phyloP scores from a whole-genome alignment of 2,329 filamentous ascomycete species.

The Rhytidhysteron rufulum region DNA sequence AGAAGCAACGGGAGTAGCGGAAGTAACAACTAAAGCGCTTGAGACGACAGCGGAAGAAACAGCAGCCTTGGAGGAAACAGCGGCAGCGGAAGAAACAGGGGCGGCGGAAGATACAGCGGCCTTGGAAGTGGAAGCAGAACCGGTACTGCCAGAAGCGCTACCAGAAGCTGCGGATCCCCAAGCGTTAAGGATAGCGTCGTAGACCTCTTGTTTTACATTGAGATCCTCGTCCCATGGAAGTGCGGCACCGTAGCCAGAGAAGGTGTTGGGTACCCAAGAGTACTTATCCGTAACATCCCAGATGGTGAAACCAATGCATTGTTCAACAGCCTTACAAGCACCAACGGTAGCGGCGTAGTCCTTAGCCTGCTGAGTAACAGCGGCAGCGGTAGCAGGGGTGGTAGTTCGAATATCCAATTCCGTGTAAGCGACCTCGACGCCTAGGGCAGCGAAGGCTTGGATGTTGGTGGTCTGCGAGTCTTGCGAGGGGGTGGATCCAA shows the following conservation, averaged over 20 bases:
- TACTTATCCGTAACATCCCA: conserved; percentile 50
- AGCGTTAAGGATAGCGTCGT: conserved; percentile 18
- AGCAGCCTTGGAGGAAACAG: not conserved
- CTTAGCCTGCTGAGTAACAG: conserved; percentile 16
- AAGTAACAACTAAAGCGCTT: not conserved
- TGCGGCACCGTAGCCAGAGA: conserved; percentile 41
- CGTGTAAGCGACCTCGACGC: conserved; percentile 58
- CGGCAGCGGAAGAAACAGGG: not conserved
- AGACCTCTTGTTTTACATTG: conserved; percentile 38
- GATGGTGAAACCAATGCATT: conserved; percentile 59
- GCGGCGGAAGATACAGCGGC: not conserved
- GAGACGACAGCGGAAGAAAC: too few species aligned
- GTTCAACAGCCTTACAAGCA: conserved; percentile 50
- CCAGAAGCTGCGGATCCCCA: conserved; percentile 8
- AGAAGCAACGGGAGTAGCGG: not conserved
- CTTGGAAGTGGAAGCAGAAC: not conserved
- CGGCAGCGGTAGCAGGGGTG: conserved; percentile 20
- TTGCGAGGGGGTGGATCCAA: conserved; percentile 31
- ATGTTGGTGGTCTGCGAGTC: conserved; percentile 44
- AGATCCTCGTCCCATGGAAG: conserved; percentile 46
- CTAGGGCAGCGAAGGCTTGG: conserved; percentile 48
- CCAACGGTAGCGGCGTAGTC: conserved; percentile 40
- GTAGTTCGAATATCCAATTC: conserved; percentile 58
- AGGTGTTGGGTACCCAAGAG: conserved; percentile 43
- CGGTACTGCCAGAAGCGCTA: too few species aligned